Evolutionary conservation across 306 rosid species (phyloP).

Genomic region (Oemleria cerasiformis): DNA sequence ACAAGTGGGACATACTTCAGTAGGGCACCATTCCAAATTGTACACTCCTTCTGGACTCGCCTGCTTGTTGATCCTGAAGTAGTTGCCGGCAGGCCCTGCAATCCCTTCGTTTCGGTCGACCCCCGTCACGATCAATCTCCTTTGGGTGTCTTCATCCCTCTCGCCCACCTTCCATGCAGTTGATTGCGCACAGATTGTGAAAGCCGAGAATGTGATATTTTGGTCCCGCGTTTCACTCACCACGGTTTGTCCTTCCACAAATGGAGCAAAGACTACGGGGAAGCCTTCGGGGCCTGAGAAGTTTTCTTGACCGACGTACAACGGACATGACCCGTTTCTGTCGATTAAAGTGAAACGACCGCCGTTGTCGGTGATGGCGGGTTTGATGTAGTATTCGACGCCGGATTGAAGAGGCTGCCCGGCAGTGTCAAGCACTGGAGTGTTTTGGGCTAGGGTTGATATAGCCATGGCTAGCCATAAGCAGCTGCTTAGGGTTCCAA

Average conservation of each 20-base stretch:
- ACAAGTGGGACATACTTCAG: conserved; percentile 46
- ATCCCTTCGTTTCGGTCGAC: not conserved
- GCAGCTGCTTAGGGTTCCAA: conserved; percentile 19
- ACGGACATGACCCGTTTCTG: conserved; percentile 36
- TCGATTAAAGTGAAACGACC: conserved; percentile 44
- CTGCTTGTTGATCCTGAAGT: conserved; percentile 29
- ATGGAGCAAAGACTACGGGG: conserved; percentile 42
- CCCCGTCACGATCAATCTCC: conserved; percentile 39
- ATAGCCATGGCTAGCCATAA: conserved; percentile 30
- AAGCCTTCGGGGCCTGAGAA: conserved; percentile 23
- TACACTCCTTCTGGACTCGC: conserved; percentile 14
- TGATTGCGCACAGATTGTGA: conserved; percentile 24
- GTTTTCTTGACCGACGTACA: conserved; percentile 43
- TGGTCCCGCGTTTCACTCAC: conserved; percentile 38
- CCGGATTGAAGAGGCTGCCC: conserved; percentile 39
- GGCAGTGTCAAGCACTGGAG: conserved; percentile 44
- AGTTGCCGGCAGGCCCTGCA: not conserved
- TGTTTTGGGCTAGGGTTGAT: conserved; percentile 24
- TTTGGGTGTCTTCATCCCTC: conserved; percentile 5
- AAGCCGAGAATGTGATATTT: conserved; percentile 32
- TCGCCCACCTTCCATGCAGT: conserved; percentile 43
- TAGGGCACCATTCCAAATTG: conserved; percentile 49
- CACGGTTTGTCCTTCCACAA: conserved; percentile 24
- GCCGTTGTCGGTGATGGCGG: conserved; percentile 54
- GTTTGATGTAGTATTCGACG: conserved; percentile 52